Conservation (phyloP, 2,329 filamentous ascomycete genomes). For the Stagonosporopsis chrysanthemi region DNA sequence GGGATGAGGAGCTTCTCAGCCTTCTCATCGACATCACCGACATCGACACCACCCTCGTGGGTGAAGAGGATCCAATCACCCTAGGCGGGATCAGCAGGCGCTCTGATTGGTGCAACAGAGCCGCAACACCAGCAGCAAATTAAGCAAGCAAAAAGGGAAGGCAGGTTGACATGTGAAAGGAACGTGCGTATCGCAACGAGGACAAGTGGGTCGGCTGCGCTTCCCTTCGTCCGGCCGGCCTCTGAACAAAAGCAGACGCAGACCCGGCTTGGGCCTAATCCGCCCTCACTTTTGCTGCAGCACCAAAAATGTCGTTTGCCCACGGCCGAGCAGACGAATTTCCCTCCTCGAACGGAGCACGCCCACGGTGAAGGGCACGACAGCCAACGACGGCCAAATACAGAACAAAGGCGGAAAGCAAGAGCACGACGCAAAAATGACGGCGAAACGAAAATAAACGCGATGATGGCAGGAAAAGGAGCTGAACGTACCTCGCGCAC, state of each 20-base stretch:
- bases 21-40: constrained; percentile 98
- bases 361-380: not conserved
- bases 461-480: constrained; percentile 23
- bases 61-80: constrained; percentile 99
- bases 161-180: constrained; percentile 47
- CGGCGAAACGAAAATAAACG: not conserved
- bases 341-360: not conserved
- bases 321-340: not conserved
- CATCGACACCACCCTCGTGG: constrained; percentile 99
- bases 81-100: constrained; percentile 60
- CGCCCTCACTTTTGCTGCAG: constrained; percentile 26
- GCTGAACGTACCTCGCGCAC: constrained; percentile 90
- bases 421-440: not conserved
- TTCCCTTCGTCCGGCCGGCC: constrained; percentile 52
- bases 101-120: constrained; percentile 42
- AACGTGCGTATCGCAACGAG: constrained; percentile 38
- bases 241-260: constrained; percentile 46
- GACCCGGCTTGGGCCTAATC: constrained; percentile 33
- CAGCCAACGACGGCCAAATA: not conserved
- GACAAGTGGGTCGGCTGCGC: constrained; percentile 47
- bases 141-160: constrained; percentile 24
- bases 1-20: constrained; percentile 98
- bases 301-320: constrained; percentile 23
- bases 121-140: constrained; percentile 43
- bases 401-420: constrained; percentile 7